phyloP scores from a whole-genome alignment of 345 rosid genomes.

The Turritis glabra region DNA sequence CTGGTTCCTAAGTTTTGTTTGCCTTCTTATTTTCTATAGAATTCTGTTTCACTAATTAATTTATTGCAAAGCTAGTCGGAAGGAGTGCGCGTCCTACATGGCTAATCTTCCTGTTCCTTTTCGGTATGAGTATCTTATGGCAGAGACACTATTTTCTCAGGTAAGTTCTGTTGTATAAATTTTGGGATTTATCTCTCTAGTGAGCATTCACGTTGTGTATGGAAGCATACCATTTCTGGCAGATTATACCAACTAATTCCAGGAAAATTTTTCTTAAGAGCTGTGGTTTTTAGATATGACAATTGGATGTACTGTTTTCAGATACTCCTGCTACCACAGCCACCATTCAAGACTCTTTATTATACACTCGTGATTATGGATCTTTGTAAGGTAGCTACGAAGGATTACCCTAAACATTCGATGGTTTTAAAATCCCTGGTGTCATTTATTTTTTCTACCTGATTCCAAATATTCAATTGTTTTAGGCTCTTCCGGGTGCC shows the following conservation, averaged over 20 bases:
- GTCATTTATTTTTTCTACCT: constrained; percentile 11
- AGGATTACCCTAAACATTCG: background rate
- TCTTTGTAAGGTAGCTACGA: constrained; percentile 81
- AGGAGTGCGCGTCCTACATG: constrained; percentile 97
- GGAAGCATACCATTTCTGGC: background rate
- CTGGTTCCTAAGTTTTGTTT: background rate
- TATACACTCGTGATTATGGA: constrained; percentile 95
- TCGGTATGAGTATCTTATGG: constrained; percentile 97
- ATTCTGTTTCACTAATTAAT: constrained; percentile 55
- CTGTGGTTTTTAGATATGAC: constrained; percentile 13
- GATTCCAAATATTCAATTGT: constrained; percentile 38
- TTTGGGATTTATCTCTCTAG: background rate
- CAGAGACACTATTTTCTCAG: constrained; percentile 98
- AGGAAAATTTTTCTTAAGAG: background rate
- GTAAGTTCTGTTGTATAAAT: constrained; percentile 42
- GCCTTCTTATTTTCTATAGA: constrained; percentile 23
- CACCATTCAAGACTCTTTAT: constrained; percentile 93
- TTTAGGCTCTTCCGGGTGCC: constrained; percentile 99
- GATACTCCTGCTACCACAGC: constrained; percentile 89
- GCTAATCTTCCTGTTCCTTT: constrained; percentile 94
- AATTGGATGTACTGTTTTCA: constrained; percentile 42
- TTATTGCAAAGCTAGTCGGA: constrained; percentile 91
- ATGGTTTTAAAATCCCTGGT: constrained; percentile 3
- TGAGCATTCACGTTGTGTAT: background rate
- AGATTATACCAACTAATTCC: background rate